Conservation (phyloP, 2,329 filamentous ascomycete species). For the Penicillium paneum region DNA sequence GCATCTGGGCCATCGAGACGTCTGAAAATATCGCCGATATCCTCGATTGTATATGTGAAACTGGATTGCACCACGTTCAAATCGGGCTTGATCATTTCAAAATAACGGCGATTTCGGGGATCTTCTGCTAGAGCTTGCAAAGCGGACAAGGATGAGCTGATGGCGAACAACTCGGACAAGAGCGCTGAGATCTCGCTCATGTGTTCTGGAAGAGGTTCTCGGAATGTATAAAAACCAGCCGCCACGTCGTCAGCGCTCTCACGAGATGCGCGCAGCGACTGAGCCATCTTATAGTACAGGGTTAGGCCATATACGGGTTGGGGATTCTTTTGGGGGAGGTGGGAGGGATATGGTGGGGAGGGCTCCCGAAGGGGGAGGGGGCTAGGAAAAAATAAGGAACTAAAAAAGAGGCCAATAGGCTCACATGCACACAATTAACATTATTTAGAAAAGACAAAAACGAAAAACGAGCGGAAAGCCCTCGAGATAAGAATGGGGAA, state of each 20-base stretch:
- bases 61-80: conserved; percentile 50
- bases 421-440: conserved; percentile 9
- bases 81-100: conserved; percentile 46
- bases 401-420: conserved; percentile 8
- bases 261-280: conserved; percentile 45
- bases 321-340: not conserved
- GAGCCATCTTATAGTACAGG: conserved; percentile 33
- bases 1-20: conserved; percentile 32
- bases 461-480: not conserved
- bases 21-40: conserved; percentile 48
- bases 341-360: not conserved
- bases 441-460: conserved; percentile 4
- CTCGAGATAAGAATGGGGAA: not conserved
- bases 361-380: not conserved
- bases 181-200: conserved; percentile 53
- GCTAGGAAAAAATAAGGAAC: not conserved
- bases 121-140: conserved; percentile 47
- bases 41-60: conserved; percentile 51
- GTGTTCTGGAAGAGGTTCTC: conserved; percentile 50
- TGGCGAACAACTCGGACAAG: conserved; percentile 54
- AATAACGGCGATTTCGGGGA: conserved; percentile 38
- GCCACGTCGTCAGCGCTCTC: conserved; percentile 54
- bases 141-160: conserved; percentile 50
- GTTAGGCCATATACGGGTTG: conserved; percentile 25
- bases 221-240: conserved; percentile 50